phyloP scores from a whole-genome alignment of 2,329 filamentous ascomycete species.

The Byssothecium circinans region DNA sequence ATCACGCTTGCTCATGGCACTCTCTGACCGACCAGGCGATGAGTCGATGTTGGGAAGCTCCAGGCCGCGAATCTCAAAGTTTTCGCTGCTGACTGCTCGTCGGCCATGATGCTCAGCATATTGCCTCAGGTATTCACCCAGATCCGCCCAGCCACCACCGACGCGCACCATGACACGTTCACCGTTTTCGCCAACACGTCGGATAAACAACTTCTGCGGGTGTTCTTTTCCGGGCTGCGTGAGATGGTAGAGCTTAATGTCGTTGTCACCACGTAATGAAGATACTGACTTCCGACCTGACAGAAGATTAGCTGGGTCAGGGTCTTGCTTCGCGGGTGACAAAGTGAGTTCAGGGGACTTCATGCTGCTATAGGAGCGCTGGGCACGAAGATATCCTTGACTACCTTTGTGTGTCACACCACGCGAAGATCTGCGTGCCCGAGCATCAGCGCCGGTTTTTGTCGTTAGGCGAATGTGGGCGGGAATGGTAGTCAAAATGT shows the following conservation, averaged over 20 bases:
- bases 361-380: constrained; percentile 34
- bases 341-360: constrained; percentile 42
- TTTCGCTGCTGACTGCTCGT: constrained; percentile 60
- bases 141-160: constrained; percentile 95
- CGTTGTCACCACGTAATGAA: constrained; percentile 48
- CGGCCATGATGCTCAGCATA: constrained; percentile 90
- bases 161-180: constrained; percentile 98
- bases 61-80: constrained; percentile 59
- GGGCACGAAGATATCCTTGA: constrained; percentile 35
- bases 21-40: constrained; percentile 32
- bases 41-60: constrained; percentile 31
- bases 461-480: constrained; percentile 73
- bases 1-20: constrained; percentile 29
- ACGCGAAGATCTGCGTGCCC: constrained; percentile 32
- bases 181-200: constrained; percentile 83
- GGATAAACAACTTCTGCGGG: constrained; percentile 92
- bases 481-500: constrained; percentile 76
- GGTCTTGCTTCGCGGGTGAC: constrained; percentile 41
- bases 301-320: constrained; percentile 24
- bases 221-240: constrained; percentile 79
- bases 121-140: constrained; percentile 91
- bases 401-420: constrained; percentile 31
- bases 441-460: constrained; percentile 31
- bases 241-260: constrained; percentile 91
- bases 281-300: constrained; percentile 35